phyloP scores from a whole-genome alignment of 1,284 basidiomycete genomes.

The Ganoderma lingzhi region DNA sequence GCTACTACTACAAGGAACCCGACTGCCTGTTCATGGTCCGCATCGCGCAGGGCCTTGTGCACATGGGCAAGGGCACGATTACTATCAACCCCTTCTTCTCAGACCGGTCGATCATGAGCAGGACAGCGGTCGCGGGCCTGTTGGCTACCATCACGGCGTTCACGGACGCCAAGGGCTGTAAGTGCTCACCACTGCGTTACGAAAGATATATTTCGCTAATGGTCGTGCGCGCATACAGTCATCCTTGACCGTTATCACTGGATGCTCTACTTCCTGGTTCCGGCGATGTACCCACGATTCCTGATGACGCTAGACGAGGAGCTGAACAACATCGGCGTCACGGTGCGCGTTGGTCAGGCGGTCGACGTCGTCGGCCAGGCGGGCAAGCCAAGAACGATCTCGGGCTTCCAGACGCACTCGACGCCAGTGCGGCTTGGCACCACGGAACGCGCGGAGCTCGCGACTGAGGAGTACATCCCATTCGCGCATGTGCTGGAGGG shows the following conservation, averaged over 20 bases:
- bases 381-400: slow-evolving; percentile 91
- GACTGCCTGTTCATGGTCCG: slow-evolving; percentile 98
- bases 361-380: slow-evolving; percentile 93
- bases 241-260: slow-evolving; percentile 96
- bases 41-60: slow-evolving; percentile 94
- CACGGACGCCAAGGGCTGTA: slow-evolving; percentile 92
- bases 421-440: slow-evolving; percentile 96
- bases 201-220: background rate
- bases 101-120: slow-evolving; percentile 91
- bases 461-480: slow-evolving; percentile 96
- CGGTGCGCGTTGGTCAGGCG: slow-evolving; percentile 95
- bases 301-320: slow-evolving; percentile 96
- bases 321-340: slow-evolving; percentile 85
- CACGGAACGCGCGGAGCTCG: slow-evolving; percentile 93
- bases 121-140: slow-evolving; percentile 91
- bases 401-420: slow-evolving; percentile 96
- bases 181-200: slow-evolving; percentile 47
- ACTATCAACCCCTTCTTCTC: slow-evolving; percentile 98
- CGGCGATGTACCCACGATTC: slow-evolving; percentile 99
- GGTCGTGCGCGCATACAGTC: slow-evolving; percentile 55
- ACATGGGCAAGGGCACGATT: slow-evolving; percentile 99
- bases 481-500: slow-evolving; percentile 92
- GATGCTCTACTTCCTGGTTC: slow-evolving; percentile 97
- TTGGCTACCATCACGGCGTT: slow-evolving; percentile 91
- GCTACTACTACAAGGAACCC: slow-evolving; percentile 97